phyloP scores from a whole-genome alignment of 106 monocot species.

The Posidonia australis region DNA sequence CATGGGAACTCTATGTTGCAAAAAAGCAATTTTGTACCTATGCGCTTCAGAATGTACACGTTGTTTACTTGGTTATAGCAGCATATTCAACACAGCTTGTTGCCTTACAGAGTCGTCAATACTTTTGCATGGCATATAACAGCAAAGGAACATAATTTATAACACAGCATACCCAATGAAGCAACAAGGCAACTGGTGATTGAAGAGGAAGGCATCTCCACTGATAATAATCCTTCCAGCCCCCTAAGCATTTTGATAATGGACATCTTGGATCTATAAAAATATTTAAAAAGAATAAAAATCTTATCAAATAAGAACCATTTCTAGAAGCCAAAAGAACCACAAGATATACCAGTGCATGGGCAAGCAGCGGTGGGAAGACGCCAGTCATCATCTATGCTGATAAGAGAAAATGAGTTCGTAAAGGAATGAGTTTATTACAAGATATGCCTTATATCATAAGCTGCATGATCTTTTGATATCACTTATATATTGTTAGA shows the following conservation, averaged over 20 bases:
- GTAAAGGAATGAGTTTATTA: background rate
- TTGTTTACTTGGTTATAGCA: too few species aligned
- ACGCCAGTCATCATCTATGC: conserved; percentile 43
- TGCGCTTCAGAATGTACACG: too few species aligned
- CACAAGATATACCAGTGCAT: conserved; percentile 45
- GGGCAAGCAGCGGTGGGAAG: conserved; percentile 67
- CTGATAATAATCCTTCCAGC: conserved; percentile 76
- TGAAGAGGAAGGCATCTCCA: conserved; percentile 76
- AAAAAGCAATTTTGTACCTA: too few species aligned
- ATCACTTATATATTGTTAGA: too few species aligned
- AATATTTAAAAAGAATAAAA: background rate
- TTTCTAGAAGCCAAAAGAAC: background rate
- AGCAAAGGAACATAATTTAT: conserved; percentile 1
- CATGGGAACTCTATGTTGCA: too few species aligned
- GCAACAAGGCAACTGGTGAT: conserved; percentile 71
- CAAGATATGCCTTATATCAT: background rate
- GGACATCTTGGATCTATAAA: conserved; percentile 33
- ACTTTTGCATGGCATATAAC: background rate
- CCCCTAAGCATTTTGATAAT: conserved; percentile 25
- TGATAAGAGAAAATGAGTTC: conserved; percentile 13
- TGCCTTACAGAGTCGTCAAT: too few species aligned
- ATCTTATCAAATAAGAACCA: background rate
- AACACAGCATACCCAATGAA: conserved; percentile 64
- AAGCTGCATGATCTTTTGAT: background rate
- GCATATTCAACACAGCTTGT: too few species aligned